Evolutionary conservation across 192 early-diverging fungal species (phyloP), one percentile per base, ranked within the genome.

Genomic region (Phycomyces nitens): DNA sequence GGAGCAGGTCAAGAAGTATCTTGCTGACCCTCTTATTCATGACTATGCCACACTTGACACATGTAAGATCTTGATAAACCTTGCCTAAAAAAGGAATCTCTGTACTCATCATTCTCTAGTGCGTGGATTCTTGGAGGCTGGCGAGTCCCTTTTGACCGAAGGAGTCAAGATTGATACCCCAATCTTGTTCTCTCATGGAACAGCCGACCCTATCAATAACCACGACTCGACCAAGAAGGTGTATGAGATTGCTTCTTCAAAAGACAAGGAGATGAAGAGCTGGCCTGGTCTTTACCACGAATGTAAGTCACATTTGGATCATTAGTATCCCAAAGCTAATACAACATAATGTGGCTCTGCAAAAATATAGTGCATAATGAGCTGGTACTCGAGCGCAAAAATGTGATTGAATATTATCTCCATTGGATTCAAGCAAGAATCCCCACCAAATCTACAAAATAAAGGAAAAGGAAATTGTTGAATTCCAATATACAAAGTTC

Each of bases 11-110:
- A 53, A 73, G 40, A 77, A 70, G 4, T 89, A 88, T 60, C 23
- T 65, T 22, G 50, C 60, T 8, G 88, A 89, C 54, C 85, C 86
- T 22, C 67, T 85, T 6, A 71, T 83, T 5, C 85, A 88, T 50
- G 68, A 71, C 42, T 78, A 72, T 61, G 73, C 70, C 38, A 73
- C 78, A 5, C 61, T 82, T 2, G 63, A 65, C 11, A 79, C 80
- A 16, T 16, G 71, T 77, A 64, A 68, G 63, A 34, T 34, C 2
- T 34, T 62, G 3, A 52, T 53, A 40, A 56, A 39, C 60, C 39
- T 49, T 18, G 12, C 2, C 50, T 41, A 20, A 57, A 38, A 21
- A 64, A 47, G 9, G 29, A 40, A 42, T 42, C 38, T 29, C 14
- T 42, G 24, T 39, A 0, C 21, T 58, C 23, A 41, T 55, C 41